Conservation (phyloP, 1,284 basidiomycete genomes). For the Phellopilus nigrolimitatus region DNA sequence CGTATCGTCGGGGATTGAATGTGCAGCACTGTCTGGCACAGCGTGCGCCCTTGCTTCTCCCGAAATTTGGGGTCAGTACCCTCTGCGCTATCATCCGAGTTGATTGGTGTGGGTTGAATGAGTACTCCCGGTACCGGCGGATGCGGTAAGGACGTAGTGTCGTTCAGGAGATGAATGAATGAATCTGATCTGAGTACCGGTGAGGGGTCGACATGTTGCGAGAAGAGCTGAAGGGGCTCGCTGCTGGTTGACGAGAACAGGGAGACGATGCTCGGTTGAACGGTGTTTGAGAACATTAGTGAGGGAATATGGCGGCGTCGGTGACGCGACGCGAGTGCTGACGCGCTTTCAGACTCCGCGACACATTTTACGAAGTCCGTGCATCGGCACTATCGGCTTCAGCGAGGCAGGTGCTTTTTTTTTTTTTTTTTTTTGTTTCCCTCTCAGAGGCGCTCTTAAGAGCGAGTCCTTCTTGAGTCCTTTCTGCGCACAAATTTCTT, state of each 20-base stretch:
- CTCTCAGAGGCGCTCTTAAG: too few species aligned
- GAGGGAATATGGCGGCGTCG: background rate
- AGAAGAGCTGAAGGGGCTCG: slow-evolving; percentile 59
- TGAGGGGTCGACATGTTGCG: slow-evolving; percentile 42
- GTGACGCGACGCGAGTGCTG: background rate
- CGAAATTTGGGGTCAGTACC: too few species aligned
- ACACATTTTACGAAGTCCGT: background rate
- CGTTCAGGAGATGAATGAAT: slow-evolving; percentile 60
- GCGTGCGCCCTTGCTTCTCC: slow-evolving; percentile 35
- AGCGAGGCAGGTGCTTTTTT: too few species aligned
- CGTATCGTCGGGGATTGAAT: slow-evolving; percentile 73
- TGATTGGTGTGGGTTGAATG: slow-evolving; percentile 35
- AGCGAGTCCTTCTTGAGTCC: too few species aligned
- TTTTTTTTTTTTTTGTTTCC: too few species aligned
- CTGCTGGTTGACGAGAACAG: slow-evolving; percentile 76
- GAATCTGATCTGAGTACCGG: slow-evolving; percentile 51
- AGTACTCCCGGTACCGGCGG: slow-evolving; percentile 43
- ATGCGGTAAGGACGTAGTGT: slow-evolving; percentile 48
- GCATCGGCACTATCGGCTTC: too few species aligned
- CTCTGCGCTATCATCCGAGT: slow-evolving; percentile 19
- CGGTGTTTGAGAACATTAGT: slow-evolving; percentile 47
- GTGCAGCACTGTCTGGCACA: slow-evolving; percentile 75
- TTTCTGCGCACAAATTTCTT: too few species aligned
- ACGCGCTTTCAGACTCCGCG: background rate
- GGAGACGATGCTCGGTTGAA: slow-evolving; percentile 66